Evolutionary conservation across 768 basidiomycete species (phyloP).

Genomic region (Lactifluus rugatus): DNA sequence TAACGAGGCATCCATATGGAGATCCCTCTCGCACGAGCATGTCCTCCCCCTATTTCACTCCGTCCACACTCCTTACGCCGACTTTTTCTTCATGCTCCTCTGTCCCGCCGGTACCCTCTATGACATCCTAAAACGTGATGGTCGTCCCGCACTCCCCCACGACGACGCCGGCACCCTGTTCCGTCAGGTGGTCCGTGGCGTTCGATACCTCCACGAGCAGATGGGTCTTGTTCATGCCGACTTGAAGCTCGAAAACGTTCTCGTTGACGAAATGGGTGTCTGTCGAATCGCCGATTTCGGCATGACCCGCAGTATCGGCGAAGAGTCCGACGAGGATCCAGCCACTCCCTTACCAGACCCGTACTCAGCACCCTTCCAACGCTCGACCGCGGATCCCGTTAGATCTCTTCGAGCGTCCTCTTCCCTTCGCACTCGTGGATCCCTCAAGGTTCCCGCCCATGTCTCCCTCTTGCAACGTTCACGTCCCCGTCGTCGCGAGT

Average conservation of each 20-base stretch:
- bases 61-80: conserved; percentile 48
- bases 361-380: not conserved
- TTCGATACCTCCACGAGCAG: conserved; percentile 74
- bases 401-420: not conserved
- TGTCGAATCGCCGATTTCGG: conserved; percentile 85
- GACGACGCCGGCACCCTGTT: conserved; percentile 83
- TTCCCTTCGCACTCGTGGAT: conserved; percentile 1
- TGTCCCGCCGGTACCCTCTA: conserved; percentile 82
- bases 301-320: conserved; percentile 58
- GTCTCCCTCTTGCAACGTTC: conserved; percentile 29
- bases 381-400: not conserved
- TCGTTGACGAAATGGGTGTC: conserved; percentile 82
- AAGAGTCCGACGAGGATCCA: conserved; percentile 18
- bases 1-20: conserved; percentile 67
- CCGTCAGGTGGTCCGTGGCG: conserved; percentile 71
- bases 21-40: conserved; percentile 71
- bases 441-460: conserved; percentile 21
- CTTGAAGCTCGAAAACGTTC: conserved; percentile 93
- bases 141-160: conserved; percentile 54
- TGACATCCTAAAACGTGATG: conserved; percentile 69
- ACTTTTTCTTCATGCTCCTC: conserved; percentile 73
- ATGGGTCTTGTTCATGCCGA: conserved; percentile 82
- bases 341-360: not conserved
- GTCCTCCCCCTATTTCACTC: conserved; percentile 73
- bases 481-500: conserved; percentile 42